These are phyloP conservation scores for Scheffersomyces spartinae DNA, from an alignment of 805 yeast genomes.

Conservation along the genomic window DNA sequence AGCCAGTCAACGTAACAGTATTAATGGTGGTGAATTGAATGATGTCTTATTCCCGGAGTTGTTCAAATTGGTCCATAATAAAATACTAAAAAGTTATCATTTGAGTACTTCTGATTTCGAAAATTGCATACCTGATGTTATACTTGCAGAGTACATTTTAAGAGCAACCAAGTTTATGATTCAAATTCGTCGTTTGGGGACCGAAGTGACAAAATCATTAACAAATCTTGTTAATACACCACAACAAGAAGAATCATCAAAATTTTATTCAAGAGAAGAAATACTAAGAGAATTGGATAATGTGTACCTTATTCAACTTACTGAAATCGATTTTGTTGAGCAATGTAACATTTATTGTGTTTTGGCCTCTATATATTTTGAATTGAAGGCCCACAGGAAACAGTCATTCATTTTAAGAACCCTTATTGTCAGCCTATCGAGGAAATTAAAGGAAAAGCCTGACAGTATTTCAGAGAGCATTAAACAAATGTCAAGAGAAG, in stretches of 20 bases:
- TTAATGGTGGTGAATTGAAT: slow-evolving; percentile 18
- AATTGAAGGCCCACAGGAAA: slow-evolving; percentile 53
- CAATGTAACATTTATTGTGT: slow-evolving; percentile 57
- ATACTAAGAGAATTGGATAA: background rate
- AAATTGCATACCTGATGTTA: slow-evolving; percentile 74
- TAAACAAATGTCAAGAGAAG: slow-evolving; percentile 2
- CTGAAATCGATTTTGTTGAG: slow-evolving; percentile 33
- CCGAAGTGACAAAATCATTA: too few relatives aligned
- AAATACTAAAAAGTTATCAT: slow-evolving; percentile 18
- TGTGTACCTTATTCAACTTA: slow-evolving; percentile 20
- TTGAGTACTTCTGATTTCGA: slow-evolving; percentile 44
- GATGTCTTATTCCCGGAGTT: slow-evolving; percentile 20
- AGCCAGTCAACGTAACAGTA: too few relatives aligned
- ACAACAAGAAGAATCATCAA: too few relatives aligned
- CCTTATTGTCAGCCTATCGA: slow-evolving; percentile 31
- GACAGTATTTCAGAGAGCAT: too few relatives aligned
- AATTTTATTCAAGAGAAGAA: too few relatives aligned
- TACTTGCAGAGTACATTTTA: slow-evolving; percentile 60
- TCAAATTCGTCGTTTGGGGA: slow-evolving; percentile 34
- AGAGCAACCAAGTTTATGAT: slow-evolving; percentile 55
- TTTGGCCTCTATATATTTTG: slow-evolving; percentile 52
- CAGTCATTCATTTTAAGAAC: slow-evolving; percentile 57
- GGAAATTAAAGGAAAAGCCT: slow-evolving; percentile 2
- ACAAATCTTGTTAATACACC: too few relatives aligned
- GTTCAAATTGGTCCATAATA: slow-evolving; percentile 16